Evolutionary conservation across 768 basidiomycete species (phyloP), one percentile per base, ranked within the genome.

Genomic region (Amanita phalloides): DNA sequence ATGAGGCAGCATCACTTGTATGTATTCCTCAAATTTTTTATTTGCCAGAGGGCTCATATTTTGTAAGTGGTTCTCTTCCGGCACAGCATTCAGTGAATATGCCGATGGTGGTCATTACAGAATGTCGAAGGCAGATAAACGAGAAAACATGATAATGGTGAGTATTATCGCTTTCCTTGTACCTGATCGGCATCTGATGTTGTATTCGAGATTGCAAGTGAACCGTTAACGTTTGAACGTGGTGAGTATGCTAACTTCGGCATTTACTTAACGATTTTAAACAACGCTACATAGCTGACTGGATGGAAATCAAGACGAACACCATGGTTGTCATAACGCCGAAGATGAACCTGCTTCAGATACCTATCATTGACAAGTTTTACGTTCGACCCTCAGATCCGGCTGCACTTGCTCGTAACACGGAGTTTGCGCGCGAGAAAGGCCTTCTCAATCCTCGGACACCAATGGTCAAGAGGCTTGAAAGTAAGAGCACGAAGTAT

Each of bases 281-380:
- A 56, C 17, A 17, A 37, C 47, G 44, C 36, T 25, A 35, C 38
- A 28, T 56, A 82, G 90, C 91, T 47, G 96, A 99, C 65, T 99
- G 96, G 96, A 94, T 97, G 86, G 96, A 97, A 66, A 94, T 99
- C 61, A 87, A 86, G 64, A 95, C 91, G 10, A 97, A 99, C 65
- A 84, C 90, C 56, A 87, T 97, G 85, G 84, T 92, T 21, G 83
- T 96, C 45, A 87, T 97, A 58, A 98, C 95, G 0, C 89, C 90
- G 36, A 92, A 91, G 73, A 92, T 95, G 81, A 97, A 97, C 62
- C 66, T 96, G 23, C 71, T 97, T 17, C 91, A 95, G 64, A 90
- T 95, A 57, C 95, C 95, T 2, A 96, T 98, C 61, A 71, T 89
- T 42, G 93, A 97, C 73, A 84, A 91, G 64, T 95, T 82, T 68